Evolutionary conservation across 345 rosid species (phyloP).

Genomic region (Camelina hispida): DNA sequence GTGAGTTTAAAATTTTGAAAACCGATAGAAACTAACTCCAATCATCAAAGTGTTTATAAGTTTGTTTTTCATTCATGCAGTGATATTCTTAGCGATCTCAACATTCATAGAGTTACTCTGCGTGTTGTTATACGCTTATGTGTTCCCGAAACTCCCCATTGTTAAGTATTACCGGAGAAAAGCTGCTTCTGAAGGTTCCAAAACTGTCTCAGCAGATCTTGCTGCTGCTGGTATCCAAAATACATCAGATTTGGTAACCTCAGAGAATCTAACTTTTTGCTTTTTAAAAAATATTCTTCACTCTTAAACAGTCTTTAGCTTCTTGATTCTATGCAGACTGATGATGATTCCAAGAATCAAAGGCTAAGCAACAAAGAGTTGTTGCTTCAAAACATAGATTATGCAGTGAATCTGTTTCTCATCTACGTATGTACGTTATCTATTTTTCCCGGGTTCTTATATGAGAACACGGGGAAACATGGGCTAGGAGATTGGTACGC

Average conservation of each 20-base stretch:
- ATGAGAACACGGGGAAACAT: conserved; percentile 78
- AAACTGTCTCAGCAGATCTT: conserved; percentile 84
- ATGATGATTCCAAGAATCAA: conserved; percentile 41
- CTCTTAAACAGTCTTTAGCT: neutral
- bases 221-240: conserved; percentile 85
- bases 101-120: conserved; percentile 70
- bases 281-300: no score
- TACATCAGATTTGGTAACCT: conserved; percentile 38
- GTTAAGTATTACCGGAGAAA: conserved; percentile 84
- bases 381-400: conserved; percentile 65
- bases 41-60: neutral
- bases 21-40: neutral
- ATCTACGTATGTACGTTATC: conserved; percentile 73
- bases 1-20: conserved; percentile 48
- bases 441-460: conserved; percentile 86
- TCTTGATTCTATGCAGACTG: conserved; percentile 49
- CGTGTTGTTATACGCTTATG: conserved; percentile 61
- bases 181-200: conserved; percentile 89
- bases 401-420: conserved; percentile 61
- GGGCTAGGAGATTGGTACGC: conserved; percentile 70
- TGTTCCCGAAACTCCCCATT: conserved; percentile 75
- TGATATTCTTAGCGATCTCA: conserved; percentile 78
- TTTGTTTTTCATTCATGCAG: conserved; percentile 45
- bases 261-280: neutral
- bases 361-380: conserved; percentile 67